Evolutionary conservation across 345 rosid genomes (phyloP), one percentile per base, ranked within the genome.

Genomic region (Salix brachista): DNA sequence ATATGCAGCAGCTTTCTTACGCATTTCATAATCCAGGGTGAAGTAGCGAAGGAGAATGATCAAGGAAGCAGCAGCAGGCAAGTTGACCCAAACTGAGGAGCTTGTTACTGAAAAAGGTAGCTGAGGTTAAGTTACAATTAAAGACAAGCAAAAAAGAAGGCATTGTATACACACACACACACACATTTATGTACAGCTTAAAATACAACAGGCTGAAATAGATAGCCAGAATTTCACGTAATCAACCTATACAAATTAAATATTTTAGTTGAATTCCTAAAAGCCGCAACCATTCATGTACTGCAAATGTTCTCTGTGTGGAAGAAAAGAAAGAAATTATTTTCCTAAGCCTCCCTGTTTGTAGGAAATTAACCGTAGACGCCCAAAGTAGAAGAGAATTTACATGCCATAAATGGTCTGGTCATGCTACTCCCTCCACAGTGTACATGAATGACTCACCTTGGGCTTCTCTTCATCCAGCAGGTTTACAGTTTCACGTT

Each of bases 81-180:
- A 87, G 85, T 94, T 96, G 44, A 94, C 89, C 93, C 85, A 92
- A 41, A 96, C 97, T 6, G 99, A 96, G 84, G 98, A 91, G 86
- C 98, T 96, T 34, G 98, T 96, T 85, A 96, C 99, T 96, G 91
- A 72, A 82, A 77, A n/a, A 67, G 74, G 68, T 85, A 72, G 16
- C 37, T 8, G 37, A 46, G 67, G 58, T 66, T 72, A 46, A 82
- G 65, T 74, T 74, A 32, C 72, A 70, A 74, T 44, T 32, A 52
- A 83, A 64, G 80, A 62, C 26, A 58, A 72, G 48, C 6, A 67
- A 78, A 25, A 28, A 78, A 67, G 42, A 39, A 83, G 19, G 6
- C 39, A 30, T 30, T 21, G 48, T 36, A 3, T 3, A 30, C 32
- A 30, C 32, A 30, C 32, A 30, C 32, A 30, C 30, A 28, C 32